Conservation (phyloP, 768 basidiomycete genomes). For the Botryobasidium botryosum region DNA sequence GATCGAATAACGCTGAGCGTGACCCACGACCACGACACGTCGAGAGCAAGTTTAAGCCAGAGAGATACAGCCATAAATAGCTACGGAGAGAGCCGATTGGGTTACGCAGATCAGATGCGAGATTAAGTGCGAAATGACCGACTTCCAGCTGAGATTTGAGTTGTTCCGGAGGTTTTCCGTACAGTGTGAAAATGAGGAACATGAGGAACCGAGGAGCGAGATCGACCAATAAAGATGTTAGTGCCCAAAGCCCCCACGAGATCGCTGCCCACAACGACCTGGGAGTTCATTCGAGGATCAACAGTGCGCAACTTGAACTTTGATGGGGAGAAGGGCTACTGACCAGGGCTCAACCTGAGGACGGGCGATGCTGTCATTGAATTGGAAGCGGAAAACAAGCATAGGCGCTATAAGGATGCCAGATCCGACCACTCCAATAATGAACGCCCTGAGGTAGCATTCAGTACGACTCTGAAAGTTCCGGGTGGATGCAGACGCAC, state of each 20-base stretch:
- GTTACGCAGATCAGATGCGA: not conserved
- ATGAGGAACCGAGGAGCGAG: constrained; percentile 40
- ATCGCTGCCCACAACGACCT: constrained; percentile 53
- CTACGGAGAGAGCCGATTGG: constrained; percentile 19
- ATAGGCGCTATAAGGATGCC: constrained; percentile 53
- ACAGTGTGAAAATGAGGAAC: constrained; percentile 34
- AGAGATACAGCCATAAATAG: constrained; percentile 47
- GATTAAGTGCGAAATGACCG: constrained; percentile 6
- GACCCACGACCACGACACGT: constrained; percentile 60
- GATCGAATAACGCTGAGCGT: constrained; percentile 43
- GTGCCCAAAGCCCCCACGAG: constrained; percentile 29
- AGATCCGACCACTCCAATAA: constrained; percentile 36
- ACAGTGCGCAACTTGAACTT: too few relatives aligned
- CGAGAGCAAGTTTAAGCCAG: constrained; percentile 55
- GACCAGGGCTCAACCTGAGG: constrained; percentile 38
- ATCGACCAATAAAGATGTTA: constrained; percentile 48
- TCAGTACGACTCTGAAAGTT: too few relatives aligned
- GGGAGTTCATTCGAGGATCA: too few relatives aligned
- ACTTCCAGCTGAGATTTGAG: constrained; percentile 57
- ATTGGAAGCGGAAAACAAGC: constrained; percentile 48
- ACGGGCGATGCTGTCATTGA: constrained; percentile 30
- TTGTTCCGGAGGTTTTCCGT: constrained; percentile 30
- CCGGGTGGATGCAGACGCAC: not conserved
- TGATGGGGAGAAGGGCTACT: not conserved
- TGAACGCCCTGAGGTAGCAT: not conserved